A percentile compares a stretch with the other conserved stretches of the same genome.
These are phyloP conservation scores for Chlamydomonas sphaeroides DNA, from an alignment of 139 green algal species.

Conservation along the genomic window DNA sequence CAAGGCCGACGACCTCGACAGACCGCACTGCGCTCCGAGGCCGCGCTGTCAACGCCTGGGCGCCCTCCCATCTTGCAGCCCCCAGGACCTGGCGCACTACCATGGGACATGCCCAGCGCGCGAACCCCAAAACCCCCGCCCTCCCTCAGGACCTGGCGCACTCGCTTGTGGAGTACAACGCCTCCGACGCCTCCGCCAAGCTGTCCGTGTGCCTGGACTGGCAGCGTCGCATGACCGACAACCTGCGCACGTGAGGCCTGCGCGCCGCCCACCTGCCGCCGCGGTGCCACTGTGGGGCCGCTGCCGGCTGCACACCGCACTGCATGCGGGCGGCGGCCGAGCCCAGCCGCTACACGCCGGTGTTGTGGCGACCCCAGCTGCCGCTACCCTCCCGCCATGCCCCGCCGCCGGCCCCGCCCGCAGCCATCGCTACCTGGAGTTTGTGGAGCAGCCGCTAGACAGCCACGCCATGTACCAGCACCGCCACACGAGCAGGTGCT, in stretches of 20 bases:
- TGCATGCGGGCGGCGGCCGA: too few species aligned
- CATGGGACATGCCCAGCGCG: neutral
- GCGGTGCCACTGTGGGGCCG: too few species aligned
- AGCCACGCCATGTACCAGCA: neutral
- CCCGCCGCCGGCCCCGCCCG: neutral
- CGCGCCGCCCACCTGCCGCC: too few species aligned
- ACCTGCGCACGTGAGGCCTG: neutral
- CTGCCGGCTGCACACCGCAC: too few species aligned
- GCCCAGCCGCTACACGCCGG: too few species aligned
- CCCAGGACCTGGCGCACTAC: too few species aligned
- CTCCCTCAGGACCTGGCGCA: slow-evolving; percentile 9
- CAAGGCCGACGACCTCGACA: too few species aligned
- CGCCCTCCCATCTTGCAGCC: too few species aligned
- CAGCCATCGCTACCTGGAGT: neutral
- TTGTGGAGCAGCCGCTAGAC: neutral
- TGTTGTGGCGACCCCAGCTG: too few species aligned
- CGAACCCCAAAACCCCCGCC: neutral
- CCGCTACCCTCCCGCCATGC: neutral
- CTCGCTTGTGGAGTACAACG: slow-evolving; percentile 18
- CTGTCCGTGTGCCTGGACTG: neutral
- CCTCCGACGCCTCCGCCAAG: neutral
- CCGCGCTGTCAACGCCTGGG: too few species aligned
- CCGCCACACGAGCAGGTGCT: neutral
- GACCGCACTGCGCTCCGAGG: too few species aligned
- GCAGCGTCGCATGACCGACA: neutral